phyloP scores from a whole-genome alignment of 179 eudicot genomes.

The Silene vulgaris region DNA sequence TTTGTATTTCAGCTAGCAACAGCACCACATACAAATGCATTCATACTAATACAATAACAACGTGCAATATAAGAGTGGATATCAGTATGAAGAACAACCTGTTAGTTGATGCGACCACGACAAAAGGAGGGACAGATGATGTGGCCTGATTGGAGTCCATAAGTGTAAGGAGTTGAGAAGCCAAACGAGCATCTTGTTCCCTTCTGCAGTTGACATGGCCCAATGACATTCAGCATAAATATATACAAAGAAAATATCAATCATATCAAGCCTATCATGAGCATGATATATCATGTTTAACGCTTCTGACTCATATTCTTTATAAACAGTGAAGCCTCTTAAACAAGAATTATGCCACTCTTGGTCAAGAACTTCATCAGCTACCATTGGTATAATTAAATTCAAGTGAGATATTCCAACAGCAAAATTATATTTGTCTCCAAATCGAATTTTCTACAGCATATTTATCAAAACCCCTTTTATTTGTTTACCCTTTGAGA shows the following conservation, averaged over 20 bases:
- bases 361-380: not conserved
- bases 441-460: not conserved
- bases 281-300: not conserved
- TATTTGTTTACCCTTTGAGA: not conserved
- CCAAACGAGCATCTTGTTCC: constrained; percentile 72
- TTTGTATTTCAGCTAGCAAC: constrained; percentile 1
- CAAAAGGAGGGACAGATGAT: constrained; percentile 54
- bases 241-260: not conserved
- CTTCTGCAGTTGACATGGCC: constrained; percentile 51
- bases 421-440: too few relatives aligned
- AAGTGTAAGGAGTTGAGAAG: constrained; percentile 73
- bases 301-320: constrained; percentile 7
- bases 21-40: not conserved
- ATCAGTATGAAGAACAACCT: constrained; percentile 40
- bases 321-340: not conserved
- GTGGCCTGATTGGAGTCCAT: constrained; percentile 70
- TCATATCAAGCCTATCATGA: not conserved
- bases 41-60: not conserved
- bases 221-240: not conserved
- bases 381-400: not conserved
- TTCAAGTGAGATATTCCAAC: not conserved
- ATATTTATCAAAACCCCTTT: constrained; percentile 1
- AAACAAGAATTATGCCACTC: not conserved
- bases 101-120: constrained; percentile 94
- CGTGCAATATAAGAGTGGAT: not conserved